Base-by-base conservation (phyloP, 2,329 filamentous ascomycete species). In the Colletotrichum graminicola region DNA sequence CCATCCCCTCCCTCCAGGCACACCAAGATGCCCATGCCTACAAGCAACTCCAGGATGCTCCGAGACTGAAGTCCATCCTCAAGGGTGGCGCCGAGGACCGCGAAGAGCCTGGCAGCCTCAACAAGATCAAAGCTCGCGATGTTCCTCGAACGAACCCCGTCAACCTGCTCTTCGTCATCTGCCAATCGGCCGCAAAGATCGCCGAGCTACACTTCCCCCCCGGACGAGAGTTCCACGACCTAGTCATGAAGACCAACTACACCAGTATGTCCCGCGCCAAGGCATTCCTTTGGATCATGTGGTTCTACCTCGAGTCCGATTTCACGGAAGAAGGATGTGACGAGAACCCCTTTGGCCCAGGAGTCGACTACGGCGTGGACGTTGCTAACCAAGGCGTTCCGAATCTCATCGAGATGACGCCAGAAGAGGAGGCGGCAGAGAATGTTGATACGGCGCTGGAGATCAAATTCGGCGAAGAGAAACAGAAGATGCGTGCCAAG, bases 231-330 rank as follows among this genome's bases (percentile, higher is more conserved):
- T 98, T 99, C 80, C 97, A 98, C 80, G 96, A 99, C 77, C 88
- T 99, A 21, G 92, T 99, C 76, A 98, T 98, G 95, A 92, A 94
- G 78, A 91, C 92, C 1, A 92, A 93, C 32, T 88, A 94, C 72
- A 94, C 91, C 68, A 98, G 95, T 81, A 84, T 86, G 75, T 97
- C 94, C 73, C 90, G 96, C 73, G 95, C 96, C 1, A 91, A 85
- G 55, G 95, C 95, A 0, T 99, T 99, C 76, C 84, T 99, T 26
- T 99, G 96, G 96, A 85, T 99, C 74, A 97, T 99, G 91, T 99
- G 96, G 96, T 98, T 96, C 86, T 98, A 99, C 78, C 88, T 99
- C 23, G 96, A 99, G 80, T 97, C 95, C 36, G 94, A 98, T 79
- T 98, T 98, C 76, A 93, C 93, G 0, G 90, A 92, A 76, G 93